Evolutionary conservation across 495 filamentous ascomycete species (phyloP), one percentile per base, ranked within the genome.

Genomic region (Apodospora peruviana): DNA sequence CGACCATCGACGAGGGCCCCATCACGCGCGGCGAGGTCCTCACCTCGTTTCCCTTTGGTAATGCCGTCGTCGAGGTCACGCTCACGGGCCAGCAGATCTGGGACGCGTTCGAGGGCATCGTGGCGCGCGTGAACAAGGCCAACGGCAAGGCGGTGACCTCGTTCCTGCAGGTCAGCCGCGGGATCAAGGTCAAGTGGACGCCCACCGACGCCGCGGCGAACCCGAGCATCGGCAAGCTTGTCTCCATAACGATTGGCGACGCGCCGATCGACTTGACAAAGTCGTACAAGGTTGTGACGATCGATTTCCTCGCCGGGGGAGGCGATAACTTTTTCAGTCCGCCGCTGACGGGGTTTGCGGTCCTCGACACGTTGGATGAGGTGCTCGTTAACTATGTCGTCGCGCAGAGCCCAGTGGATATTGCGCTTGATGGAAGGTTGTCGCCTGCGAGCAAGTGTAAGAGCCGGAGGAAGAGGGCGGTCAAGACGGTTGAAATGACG

Each of bases 31-130:
- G 78, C 14, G 69, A 79, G 38, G 71, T 81, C 0, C 58, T 81
- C 8, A 80, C 75, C 0, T 65, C 75, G 1, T 82, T 81, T 51
- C 80, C 78, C 9, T 83, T 82, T 50, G 68, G 71, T 42, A 82
- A 81, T 56, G 63, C 76, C 16, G 66, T 81, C 3, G 77, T 78
- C 5, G 73, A 76, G 47, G 41, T 79, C 9, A 48, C 40, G 0
- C 59, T 76, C 23, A 57, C 65, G 0, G 79, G 77, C 22, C 53
- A 64, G 9, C 59, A 70, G 39, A 58, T 83, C 0, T 77, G 76
- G 75, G 60, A 66, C 4, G 60, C 67, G 21, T 59, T 83, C 32
- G 73, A 77, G 49, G 79, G 78, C 2, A 64, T 75, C 43, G 61
- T 77, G 10, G 59, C 64, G 16, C 47, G 51, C 4, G 57, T 75